These are phyloP conservation scores for Naegleria lovaniensis DNA, from an alignment of 208 protist species.

Conservation along the genomic window DNA sequence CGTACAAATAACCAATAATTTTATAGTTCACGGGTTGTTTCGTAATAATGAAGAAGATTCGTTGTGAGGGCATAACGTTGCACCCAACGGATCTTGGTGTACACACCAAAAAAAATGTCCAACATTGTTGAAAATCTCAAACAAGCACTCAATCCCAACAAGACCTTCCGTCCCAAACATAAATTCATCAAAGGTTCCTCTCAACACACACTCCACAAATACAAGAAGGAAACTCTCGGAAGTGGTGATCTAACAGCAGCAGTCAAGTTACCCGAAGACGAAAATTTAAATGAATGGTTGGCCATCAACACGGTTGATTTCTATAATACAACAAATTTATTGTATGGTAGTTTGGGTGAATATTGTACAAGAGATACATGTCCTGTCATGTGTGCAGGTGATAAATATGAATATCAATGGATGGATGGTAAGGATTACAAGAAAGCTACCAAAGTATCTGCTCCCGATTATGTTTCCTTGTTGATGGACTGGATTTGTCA, in stretches of 20 bases:
- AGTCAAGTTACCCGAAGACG: slow-evolving; percentile 84
- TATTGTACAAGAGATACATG: slow-evolving; percentile 91
- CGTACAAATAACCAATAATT: too few species aligned
- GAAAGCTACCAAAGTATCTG: slow-evolving; percentile 40
- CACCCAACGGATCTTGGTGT: too few species aligned
- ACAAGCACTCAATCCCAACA: neutral
- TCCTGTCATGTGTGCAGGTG: slow-evolving; percentile 88
- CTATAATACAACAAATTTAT: slow-evolving; percentile 97
- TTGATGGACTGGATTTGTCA: slow-evolving; percentile 96
- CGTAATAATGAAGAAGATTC: too few species aligned
- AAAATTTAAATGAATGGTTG: slow-evolving; percentile 93
- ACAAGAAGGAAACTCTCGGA: neutral
- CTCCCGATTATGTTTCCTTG: slow-evolving; percentile 91
- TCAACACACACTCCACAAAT: neutral
- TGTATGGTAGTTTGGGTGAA: slow-evolving; percentile 95
- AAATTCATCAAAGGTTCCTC: slow-evolving; percentile 4
- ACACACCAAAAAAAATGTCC: too few species aligned
- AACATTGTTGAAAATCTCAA: too few species aligned
- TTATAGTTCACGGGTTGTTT: too few species aligned
- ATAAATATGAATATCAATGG: slow-evolving; percentile 93
- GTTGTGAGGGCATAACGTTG: too few species aligned
- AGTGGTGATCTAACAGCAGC: slow-evolving; percentile 82
- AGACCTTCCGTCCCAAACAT: slow-evolving; percentile 13
- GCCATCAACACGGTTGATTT: slow-evolving; percentile 96
- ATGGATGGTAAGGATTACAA: slow-evolving; percentile 85